Evolutionary conservation across 2,329 filamentous ascomycete genomes (phyloP), one percentile per base, ranked within the genome.

Genomic region (Graphilbum sp.): DNA sequence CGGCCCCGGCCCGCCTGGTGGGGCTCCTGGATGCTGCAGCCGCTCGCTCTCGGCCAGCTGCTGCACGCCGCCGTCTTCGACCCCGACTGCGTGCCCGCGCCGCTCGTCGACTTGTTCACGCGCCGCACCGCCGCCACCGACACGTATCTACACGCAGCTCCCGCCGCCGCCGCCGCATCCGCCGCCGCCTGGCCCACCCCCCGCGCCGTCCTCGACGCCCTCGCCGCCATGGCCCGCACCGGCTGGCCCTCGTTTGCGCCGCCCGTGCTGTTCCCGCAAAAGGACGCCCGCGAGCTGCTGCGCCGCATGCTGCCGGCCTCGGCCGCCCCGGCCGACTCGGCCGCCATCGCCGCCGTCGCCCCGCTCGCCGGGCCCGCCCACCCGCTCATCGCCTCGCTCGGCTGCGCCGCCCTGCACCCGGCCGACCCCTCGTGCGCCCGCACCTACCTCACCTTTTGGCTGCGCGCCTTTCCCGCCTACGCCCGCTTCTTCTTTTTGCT

Each of bases 401-500:
- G 85, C 32, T 98, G 90, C 59, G 88, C 88, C 1, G 69, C 88
- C 2, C 72, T 96, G 3, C 88, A 98, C 54, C 87, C 88, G 0
- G 67, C 72, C 16, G 83, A 93, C 50, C 87, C 88, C 1, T 93
- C 83, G 16, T 98, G 88, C 56, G 69, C 79, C 29, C 81, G 83
- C 23, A 92, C 84, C 3, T 92, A 87, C 54, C 62, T 95, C 34
- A 82, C 83, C 43, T 92, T 90, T 59, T 88, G 83, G 72, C 73
- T 94, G 41, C 72, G 74, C 39, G 79, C 84, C 2, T 90, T 94
- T 56, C 86, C 87, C 0, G 66, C 71, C 1, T 63, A 94, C 21
- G 75, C 79, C 7, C 80, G 83, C 42, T 72, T 90, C 61, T 79
- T 90, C 58, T 70, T 86, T 4, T 54, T 84, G 32, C 57, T 90